A percentile compares a stretch with the other conserved stretches of the same genome.
phyloP scores from a whole-genome alignment of 176 grass and related monocot species.

The Hordeum marinum region DNA sequence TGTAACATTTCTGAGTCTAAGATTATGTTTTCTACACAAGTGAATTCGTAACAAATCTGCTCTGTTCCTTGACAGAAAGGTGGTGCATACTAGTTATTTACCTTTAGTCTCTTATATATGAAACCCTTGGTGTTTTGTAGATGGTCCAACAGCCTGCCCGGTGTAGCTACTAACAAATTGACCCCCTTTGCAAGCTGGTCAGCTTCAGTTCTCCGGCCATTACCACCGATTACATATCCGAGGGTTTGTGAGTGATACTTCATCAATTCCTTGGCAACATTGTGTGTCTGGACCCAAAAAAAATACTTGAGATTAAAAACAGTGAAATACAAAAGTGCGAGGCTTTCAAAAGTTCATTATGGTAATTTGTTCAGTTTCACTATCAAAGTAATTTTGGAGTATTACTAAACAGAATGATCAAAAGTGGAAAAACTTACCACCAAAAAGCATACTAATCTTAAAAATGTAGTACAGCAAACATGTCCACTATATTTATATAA shows the following conservation, averaged over 20 bases:
- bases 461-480: neutral
- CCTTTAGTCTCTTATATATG: conserved; percentile 86
- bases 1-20: neutral
- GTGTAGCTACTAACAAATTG: conserved; percentile 91
- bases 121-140: conserved; percentile 86
- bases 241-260: conserved; percentile 90
- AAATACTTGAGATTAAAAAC: neutral
- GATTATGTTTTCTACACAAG: neutral
- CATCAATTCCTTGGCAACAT: conserved; percentile 89
- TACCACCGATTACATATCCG: conserved; percentile 84
- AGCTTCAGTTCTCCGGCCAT: conserved; percentile 68
- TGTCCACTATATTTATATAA: neutral
- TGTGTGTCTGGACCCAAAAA: conserved; percentile 69
- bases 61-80: neutral
- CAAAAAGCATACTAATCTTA: neutral
- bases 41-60: neutral
- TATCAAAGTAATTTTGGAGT: neutral
- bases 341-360: neutral
- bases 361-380: neutral
- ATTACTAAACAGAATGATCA: neutral
- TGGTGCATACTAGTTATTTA: conserved; percentile 8
- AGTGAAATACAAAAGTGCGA: neutral
- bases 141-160: conserved; percentile 97
- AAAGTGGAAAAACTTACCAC: neutral
- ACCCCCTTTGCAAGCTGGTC: conserved; percentile 83